These are phyloP conservation scores for Rhodamnia argentea DNA, from an alignment of 345 rosid genomes.

Conservation along the genomic window DNA sequence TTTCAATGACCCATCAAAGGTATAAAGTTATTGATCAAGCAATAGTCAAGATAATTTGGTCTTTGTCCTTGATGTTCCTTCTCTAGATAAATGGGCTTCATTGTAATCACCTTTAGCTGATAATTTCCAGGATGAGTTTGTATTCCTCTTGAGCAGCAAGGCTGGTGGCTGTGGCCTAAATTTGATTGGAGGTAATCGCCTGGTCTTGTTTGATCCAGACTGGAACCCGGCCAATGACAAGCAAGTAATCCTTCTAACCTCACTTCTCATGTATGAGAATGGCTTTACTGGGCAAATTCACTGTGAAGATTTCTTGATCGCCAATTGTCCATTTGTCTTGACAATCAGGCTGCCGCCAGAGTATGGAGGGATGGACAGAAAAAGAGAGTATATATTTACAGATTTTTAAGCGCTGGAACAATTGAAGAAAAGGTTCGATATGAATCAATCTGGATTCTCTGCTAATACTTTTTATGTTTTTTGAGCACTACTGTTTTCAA, in stretches of 20 bases:
- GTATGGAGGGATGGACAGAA: constrained; percentile 99
- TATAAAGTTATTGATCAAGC: constrained; percentile 3
- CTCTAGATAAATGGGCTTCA: background rate
- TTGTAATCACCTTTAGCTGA: background rate
- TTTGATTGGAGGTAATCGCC: constrained; percentile 90
- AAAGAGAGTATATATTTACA: constrained; percentile 91
- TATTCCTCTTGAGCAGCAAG: constrained; percentile 93
- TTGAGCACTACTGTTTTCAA: background rate
- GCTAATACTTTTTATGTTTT: background rate
- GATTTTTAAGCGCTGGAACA: constrained; percentile 93
- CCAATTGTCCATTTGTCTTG: constrained; percentile 4
- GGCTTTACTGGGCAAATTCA: background rate
- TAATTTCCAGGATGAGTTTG: constrained; percentile 80
- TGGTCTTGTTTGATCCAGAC: constrained; percentile 94
- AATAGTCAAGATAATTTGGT: background rate
- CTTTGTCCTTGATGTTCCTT: background rate
- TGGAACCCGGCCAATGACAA: constrained; percentile 99
- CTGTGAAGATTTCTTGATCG: constrained; percentile 7
- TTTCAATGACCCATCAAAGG: constrained; percentile 85
- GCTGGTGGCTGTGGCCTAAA: constrained; percentile 99
- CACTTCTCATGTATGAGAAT: background rate
- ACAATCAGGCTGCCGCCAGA: constrained; percentile 93
- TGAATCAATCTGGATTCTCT: background rate
- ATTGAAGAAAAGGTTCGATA: constrained; percentile 88
- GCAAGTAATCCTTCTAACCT: constrained; percentile 45